Evolutionary conservation across 352 stramenopile species (phyloP).

Genomic region (Phytophthora citricola): DNA sequence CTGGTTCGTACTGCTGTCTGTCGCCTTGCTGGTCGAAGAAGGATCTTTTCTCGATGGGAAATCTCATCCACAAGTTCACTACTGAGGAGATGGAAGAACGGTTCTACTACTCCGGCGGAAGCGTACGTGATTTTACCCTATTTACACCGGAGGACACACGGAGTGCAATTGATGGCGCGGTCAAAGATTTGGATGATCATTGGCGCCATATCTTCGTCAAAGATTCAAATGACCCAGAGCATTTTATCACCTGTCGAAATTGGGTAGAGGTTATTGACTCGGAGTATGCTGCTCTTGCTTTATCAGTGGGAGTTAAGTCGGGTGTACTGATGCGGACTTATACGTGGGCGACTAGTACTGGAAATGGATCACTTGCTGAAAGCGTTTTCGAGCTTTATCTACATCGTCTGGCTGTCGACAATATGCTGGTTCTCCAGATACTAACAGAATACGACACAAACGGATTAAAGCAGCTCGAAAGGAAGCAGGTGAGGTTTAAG

Average conservation of each 20-base stretch:
- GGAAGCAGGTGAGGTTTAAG: slow-evolving; percentile 9
- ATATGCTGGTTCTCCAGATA: slow-evolving; percentile 9
- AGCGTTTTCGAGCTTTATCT: no score
- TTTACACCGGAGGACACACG: not conserved
- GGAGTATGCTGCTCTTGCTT: slow-evolving; percentile 16
- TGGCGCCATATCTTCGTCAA: slow-evolving; percentile 17
- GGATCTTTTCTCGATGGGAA: slow-evolving; percentile 8
- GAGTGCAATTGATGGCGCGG: slow-evolving; percentile 1
- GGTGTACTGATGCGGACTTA: not conserved
- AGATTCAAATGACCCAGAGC: not conserved
- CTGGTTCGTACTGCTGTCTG: slow-evolving; percentile 20
- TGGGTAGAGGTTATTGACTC: slow-evolving; percentile 26
- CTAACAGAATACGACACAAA: slow-evolving; percentile 12
- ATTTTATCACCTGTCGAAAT: slow-evolving; percentile 2
- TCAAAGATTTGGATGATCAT: slow-evolving; percentile 4
- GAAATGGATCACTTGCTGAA: no score
- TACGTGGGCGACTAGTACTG: no score
- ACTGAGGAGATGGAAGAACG: not conserved
- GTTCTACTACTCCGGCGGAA: slow-evolving; percentile 22
- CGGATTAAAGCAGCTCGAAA: not conserved
- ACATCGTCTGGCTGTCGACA: slow-evolving; percentile 7
- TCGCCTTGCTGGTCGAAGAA: slow-evolving; percentile 17
- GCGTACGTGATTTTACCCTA: slow-evolving; percentile 14
- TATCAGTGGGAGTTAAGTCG: slow-evolving; percentile 1
- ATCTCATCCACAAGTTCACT: not conserved